phyloP scores from a whole-genome alignment of 164 flowering plant species.

The Euptelea pleiosperma region DNA sequence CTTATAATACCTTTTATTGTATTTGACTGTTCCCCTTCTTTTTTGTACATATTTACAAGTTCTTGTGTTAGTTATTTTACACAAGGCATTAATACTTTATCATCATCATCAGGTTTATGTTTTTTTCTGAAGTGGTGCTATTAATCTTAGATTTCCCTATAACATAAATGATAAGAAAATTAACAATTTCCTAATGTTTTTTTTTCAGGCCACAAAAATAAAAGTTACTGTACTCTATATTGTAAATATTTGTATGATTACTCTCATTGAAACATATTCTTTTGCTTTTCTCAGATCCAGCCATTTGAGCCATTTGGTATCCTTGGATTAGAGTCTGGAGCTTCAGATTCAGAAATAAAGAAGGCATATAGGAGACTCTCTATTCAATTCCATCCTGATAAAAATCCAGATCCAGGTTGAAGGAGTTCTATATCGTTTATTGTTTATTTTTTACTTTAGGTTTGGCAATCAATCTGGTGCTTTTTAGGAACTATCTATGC shows the following conservation, averaged over 20 bases:
- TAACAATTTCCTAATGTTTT: neutral
- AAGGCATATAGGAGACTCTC: conserved; percentile 94
- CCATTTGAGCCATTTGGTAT: conserved; percentile 88
- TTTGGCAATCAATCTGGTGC: neutral
- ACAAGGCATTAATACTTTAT: too few relatives aligned
- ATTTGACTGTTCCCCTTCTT: too few relatives aligned
- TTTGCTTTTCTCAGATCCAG: conserved; percentile 58
- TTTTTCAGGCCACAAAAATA: neutral
- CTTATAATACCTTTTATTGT: too few relatives aligned
- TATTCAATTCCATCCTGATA: conserved; percentile 97
- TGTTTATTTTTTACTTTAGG: neutral
- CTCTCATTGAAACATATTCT: conserved; percentile 1
- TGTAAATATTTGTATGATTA: neutral
- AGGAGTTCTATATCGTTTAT: conserved; percentile 24
- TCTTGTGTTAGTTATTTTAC: too few relatives aligned
- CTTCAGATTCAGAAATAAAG: conserved; percentile 85
- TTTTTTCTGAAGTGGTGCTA: too few relatives aligned
- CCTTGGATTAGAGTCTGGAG: conserved; percentile 84
- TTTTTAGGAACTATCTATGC: neutral
- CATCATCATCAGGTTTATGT: too few relatives aligned
- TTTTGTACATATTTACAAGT: too few relatives aligned
- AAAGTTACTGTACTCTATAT: neutral
- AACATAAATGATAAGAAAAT: too few relatives aligned
- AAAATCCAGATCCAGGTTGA: conserved; percentile 99
- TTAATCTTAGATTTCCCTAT: too few relatives aligned